Percentiles rank a stretch among this genome's conserved stretches.
These are phyloP conservation scores for Chrysopogon serrulatus DNA, from an alignment of 176 grass and related monocot genomes.

Conservation along the genomic window DNA sequence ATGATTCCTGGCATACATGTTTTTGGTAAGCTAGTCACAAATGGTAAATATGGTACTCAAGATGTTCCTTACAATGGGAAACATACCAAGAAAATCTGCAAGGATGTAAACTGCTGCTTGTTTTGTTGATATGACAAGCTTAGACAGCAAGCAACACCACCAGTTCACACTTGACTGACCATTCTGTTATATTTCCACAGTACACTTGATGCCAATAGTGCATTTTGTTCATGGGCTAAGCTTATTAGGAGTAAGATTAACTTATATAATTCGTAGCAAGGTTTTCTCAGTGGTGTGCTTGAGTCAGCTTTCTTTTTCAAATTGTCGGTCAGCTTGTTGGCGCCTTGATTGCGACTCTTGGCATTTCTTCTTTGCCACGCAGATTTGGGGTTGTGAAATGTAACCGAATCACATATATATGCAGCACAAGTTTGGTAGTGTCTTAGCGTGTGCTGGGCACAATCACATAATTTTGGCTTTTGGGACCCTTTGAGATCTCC, in stretches of 20 bases:
- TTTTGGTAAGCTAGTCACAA: not conserved
- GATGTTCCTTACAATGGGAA: not conserved
- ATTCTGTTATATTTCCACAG: slow-evolving; percentile 25
- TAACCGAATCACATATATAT: not conserved
- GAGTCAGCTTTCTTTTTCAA: not conserved
- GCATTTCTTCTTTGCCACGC: not conserved
- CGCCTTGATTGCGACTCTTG: not conserved
- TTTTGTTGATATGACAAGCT: not conserved
- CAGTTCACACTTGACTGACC: not conserved
- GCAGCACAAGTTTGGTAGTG: not conserved
- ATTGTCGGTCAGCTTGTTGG: not conserved
- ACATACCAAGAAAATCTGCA: not conserved
- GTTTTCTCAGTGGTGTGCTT: not conserved
- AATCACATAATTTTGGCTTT: not conserved
- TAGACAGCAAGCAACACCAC: not conserved
- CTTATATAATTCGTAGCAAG: not conserved
- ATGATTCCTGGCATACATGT: not conserved
- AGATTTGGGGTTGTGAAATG: not conserved
- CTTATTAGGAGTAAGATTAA: too few relatives aligned
- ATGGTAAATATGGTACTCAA: not conserved
- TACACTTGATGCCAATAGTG: slow-evolving; percentile 1
- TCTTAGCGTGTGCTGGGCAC: not conserved
- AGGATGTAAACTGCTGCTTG: not conserved
- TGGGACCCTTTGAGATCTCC: not conserved
- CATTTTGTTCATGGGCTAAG: not conserved